phyloP scores from a whole-genome alignment of 257 asterid species.

The Fraxinus quadrangulata region DNA sequence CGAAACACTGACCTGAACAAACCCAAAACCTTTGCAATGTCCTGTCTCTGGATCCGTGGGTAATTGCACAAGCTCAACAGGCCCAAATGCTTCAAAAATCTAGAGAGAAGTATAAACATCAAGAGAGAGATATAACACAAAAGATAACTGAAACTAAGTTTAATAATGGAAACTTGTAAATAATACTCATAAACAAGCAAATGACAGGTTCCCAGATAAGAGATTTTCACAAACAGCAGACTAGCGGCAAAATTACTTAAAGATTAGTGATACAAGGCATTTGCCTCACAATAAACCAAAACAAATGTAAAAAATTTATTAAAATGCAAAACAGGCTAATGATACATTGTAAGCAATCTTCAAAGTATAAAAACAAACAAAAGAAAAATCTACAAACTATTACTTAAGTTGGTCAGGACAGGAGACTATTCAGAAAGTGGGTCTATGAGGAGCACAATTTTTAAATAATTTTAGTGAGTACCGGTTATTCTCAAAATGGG shows the following conservation, averaged over 20 bases:
- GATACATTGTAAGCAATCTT: too few relatives aligned
- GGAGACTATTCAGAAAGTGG: too few relatives aligned
- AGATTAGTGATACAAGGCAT: not conserved
- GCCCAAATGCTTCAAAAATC: constrained; percentile 99
- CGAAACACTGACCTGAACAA: constrained; percentile 84
- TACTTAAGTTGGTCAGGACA: too few relatives aligned
- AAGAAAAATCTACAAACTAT: too few relatives aligned
- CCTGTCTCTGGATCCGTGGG: constrained; percentile 99
- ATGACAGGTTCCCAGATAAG: not conserved
- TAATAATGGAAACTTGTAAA: not conserved
- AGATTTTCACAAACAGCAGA: not conserved
- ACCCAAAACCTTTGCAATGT: constrained; percentile 99
- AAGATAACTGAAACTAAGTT: too few relatives aligned
- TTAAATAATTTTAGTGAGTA: too few relatives aligned
- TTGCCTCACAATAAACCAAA: too few relatives aligned
- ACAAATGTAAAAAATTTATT: too few relatives aligned
- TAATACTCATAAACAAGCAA: not conserved
- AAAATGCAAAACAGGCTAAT: too few relatives aligned
- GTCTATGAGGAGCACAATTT: too few relatives aligned
- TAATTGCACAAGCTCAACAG: constrained; percentile 96
- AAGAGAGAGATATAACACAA: not conserved
- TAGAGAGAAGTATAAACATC: constrained; percentile 23
- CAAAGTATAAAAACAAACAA: too few relatives aligned
- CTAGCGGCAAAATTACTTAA: not conserved
- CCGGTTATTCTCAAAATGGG: too few relatives aligned